phyloP scores from a whole-genome alignment of 257 asterid genomes.

The Paulownia fortunei region DNA sequence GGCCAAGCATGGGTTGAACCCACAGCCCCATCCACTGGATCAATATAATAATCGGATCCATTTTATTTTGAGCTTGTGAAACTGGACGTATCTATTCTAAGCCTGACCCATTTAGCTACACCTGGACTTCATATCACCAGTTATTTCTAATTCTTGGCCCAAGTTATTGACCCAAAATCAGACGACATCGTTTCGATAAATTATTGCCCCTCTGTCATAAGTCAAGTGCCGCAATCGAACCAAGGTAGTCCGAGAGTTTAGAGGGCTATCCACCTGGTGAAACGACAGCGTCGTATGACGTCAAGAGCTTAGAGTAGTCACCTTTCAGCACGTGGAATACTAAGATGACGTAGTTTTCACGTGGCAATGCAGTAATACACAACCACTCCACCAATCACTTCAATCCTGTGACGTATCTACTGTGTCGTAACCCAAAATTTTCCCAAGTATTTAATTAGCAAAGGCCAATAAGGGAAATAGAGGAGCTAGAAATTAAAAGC shows the following conservation, averaged over 20 bases:
- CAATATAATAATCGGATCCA: not conserved
- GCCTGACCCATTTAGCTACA: too few relatives aligned
- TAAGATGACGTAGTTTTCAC: constrained; percentile 26
- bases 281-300: constrained; percentile 29
- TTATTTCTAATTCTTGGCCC: not conserved
- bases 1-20: too few relatives aligned
- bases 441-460: not conserved
- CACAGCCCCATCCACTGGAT: not conserved
- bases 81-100: too few relatives aligned
- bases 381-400: constrained; percentile 27
- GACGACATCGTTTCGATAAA: not conserved
- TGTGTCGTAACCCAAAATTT: not conserved
- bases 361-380: constrained; percentile 21
- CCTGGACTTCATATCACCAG: too few relatives aligned
- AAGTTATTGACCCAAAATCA: not conserved
- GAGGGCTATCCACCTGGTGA: constrained; percentile 34
- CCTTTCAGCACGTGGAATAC: not conserved
- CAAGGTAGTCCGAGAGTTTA: not conserved
- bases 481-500: too few relatives aligned
- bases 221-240: constrained; percentile 20
- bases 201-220: not conserved
- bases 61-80: not conserved
- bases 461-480: too few relatives aligned
- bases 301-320: not conserved
- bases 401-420: constrained; percentile 3